Evolutionary conservation across 805 yeast genomes (phyloP), one percentile per base, ranked within the genome.

Genomic region (Monosporozyma servazzii): DNA sequence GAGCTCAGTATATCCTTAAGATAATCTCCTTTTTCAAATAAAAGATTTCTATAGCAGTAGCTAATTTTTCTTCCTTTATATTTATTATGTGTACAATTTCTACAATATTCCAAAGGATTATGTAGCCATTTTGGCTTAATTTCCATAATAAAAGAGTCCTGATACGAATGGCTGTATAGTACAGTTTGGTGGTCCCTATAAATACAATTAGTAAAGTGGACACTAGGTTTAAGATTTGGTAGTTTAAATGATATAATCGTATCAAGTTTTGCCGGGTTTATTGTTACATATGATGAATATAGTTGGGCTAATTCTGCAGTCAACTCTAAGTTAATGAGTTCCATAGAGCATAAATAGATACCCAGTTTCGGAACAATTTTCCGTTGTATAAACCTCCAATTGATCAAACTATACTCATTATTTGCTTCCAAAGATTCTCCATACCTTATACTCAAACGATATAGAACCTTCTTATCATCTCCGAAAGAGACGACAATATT

Each of bases 51-150:
- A 50, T 60, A 63, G 41, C 69, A 66, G 47, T 64, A 64, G 7
- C 48, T 33, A 5, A 60, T 53, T 21, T 46, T 42, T 15, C 68
- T 54, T 1, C 54, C 52, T 47, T 61, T 66, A 15, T 50, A 40
- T 6, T 21, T 49, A 30, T 61, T 65, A 49, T 61, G 63, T 1
- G 64, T 58, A 51, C 70, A 66, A 48, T 66, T 66, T 45, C 70
- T 56, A 45, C 70, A 66, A 45, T 55, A 60, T 4, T 40, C 39
- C n/a, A 49, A 29, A 5, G 54, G 48, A 27, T 56, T 54, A 49
- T 56, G 51, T 6, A 62, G 41, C 70, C 70, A 66, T 51, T 66
- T 66, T 8, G 70, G 70, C 49, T 66, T 66, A 17, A 65, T 50
- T 51, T 66, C 70, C 58, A 64, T 49, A 2, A 63, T 37, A 3